Conservation (phyloP, 192 early-diverging fungal species). For the Backusella australiensis region DNA sequence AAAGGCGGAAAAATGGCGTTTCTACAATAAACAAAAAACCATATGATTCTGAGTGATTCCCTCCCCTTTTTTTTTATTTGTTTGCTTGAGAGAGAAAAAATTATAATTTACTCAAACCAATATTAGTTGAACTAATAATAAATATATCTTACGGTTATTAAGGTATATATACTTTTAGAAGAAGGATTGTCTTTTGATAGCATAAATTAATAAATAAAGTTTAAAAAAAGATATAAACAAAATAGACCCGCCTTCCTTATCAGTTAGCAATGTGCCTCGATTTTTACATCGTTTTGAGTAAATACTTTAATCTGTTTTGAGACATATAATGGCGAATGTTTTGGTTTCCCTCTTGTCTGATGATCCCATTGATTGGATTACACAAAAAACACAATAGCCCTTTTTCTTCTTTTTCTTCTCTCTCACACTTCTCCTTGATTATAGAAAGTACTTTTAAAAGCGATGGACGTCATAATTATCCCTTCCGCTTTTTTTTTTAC, state of each 20-base stretch:
- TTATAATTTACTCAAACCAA: background rate
- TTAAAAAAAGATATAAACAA: background rate
- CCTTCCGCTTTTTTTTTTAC: background rate
- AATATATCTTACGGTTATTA: too few relatives aligned
- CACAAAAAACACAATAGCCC: background rate
- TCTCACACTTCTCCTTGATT: background rate
- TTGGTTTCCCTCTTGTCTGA: background rate
- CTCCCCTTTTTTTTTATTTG: background rate
- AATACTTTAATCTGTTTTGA: background rate
- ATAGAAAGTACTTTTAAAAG: background rate
- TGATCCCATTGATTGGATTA: background rate
- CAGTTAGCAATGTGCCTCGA: background rate
- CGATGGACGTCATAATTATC: background rate
- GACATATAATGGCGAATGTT: background rate
- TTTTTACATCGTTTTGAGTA: background rate
- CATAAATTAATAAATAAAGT: background rate
- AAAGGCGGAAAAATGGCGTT: slow-evolving; percentile 1
- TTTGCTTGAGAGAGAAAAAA: background rate
- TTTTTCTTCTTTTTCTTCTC: background rate
- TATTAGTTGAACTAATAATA: background rate
- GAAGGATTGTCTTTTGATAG: background rate
- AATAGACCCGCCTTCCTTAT: background rate
- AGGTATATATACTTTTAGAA: background rate
- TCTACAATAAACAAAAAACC: background rate
- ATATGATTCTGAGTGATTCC: background rate